Evolutionary conservation across 805 yeast genomes (phyloP).

Genomic region (Pichia paraexigua): DNA sequence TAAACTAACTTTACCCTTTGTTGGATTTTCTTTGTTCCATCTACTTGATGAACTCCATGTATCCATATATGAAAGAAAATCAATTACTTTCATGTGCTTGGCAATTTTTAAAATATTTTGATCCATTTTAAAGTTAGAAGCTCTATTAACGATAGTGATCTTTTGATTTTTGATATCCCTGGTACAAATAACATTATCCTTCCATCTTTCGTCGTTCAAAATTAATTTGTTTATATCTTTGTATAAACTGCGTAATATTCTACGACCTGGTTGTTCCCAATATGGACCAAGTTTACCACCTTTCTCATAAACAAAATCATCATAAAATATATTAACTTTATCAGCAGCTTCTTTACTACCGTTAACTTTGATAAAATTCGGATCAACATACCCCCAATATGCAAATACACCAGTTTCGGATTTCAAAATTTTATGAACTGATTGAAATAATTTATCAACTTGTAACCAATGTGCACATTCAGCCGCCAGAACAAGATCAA

Average conservation of each 20-base stretch:
- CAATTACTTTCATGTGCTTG: constrained; percentile 35
- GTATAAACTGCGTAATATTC: constrained; percentile 38
- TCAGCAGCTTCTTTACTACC: neutral
- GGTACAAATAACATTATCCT: constrained; percentile 26
- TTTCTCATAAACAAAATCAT: constrained; percentile 34
- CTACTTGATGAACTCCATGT: constrained; percentile 68
- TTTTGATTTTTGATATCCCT: constrained; percentile 18
- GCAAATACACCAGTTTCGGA: constrained; percentile 43
- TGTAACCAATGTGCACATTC: constrained; percentile 83
- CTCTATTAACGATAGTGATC: neutral
- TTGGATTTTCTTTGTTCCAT: constrained; percentile 36
- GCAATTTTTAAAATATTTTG: constrained; percentile 27
- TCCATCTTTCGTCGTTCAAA: constrained; percentile 28
- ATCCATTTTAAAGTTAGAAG: constrained; percentile 14
- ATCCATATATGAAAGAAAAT: constrained; percentile 44
- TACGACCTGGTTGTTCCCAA: constrained; percentile 86
- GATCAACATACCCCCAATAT: constrained; percentile 75
- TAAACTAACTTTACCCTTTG: constrained; percentile 30
- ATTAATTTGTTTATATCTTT: constrained; percentile 33
- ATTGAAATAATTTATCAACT: constrained; percentile 21
- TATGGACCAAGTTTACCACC: constrained; percentile 48
- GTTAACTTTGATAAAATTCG: constrained; percentile 44
- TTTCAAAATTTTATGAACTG: constrained; percentile 30
- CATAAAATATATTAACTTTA: constrained; percentile 36
- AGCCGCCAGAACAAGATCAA: constrained; percentile 69